Evolutionary conservation across 768 basidiomycete genomes (phyloP).

Genomic region (Tulasnella sp.): DNA sequence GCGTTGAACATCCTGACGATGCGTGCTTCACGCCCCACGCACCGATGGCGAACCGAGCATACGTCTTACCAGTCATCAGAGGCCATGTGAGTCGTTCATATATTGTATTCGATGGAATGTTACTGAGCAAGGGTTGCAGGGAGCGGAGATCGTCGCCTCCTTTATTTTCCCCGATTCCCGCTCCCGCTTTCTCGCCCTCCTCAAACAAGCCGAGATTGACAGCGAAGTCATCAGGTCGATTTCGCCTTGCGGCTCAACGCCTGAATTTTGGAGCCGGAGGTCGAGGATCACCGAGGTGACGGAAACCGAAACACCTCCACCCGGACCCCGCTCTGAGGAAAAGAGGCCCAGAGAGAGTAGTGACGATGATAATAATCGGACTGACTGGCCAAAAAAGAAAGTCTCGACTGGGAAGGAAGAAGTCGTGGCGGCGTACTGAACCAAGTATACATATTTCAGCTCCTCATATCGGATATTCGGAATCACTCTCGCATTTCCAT

Average conservation of each 20-base stretch:
- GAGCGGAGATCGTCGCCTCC: constrained; percentile 39
- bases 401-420: no score
- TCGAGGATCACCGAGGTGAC: neutral
- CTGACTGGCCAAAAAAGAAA: no score
- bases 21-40: neutral
- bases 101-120: neutral
- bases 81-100: constrained; percentile 40
- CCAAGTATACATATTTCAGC: no score
- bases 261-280: neutral
- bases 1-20: constrained; percentile 14
- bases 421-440: no score
- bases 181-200: constrained; percentile 45
- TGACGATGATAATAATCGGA: no score
- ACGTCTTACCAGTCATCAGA: constrained; percentile 41
- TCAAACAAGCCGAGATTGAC: constrained; percentile 36
- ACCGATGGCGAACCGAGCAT: constrained; percentile 25
- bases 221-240: neutral
- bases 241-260: neutral
- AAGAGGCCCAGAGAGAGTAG: no score
- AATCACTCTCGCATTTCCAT: no score
- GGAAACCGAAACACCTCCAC: neutral
- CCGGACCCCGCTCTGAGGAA: no score
- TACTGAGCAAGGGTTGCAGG: constrained; percentile 30
- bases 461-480: no score
- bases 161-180: constrained; percentile 72